These are phyloP conservation scores for Melanopsichium pennsylvanicum DNA, from an alignment of 1,284 basidiomycete species.

Conservation along the genomic window DNA sequence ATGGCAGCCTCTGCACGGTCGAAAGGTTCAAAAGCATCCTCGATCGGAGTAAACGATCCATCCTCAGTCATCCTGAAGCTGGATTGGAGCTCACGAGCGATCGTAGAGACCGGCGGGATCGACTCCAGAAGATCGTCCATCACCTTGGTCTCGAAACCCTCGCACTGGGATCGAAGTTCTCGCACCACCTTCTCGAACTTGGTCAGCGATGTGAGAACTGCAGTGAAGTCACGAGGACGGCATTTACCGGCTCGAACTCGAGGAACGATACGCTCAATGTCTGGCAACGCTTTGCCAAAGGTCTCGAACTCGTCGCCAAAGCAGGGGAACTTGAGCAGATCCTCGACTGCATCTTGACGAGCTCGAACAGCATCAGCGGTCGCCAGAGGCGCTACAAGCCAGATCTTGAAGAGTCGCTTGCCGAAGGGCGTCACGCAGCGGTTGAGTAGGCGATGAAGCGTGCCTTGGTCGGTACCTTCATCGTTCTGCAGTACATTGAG, in stretches of 20 bases:
- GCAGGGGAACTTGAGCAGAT: slow-evolving; percentile 43
- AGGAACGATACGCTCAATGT: slow-evolving; percentile 63
- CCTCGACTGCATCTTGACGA: slow-evolving; percentile 62
- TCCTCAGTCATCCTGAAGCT: slow-evolving; percentile 57
- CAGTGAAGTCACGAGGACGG: slow-evolving; percentile 60
- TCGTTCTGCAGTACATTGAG: slow-evolving; percentile 64
- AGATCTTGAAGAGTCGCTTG: slow-evolving; percentile 64
- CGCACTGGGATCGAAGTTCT: slow-evolving; percentile 25
- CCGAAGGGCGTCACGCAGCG: slow-evolving; percentile 64
- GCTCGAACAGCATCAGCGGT: slow-evolving; percentile 52
- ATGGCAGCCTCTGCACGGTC: slow-evolving; percentile 54
- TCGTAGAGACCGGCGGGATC: slow-evolving; percentile 54
- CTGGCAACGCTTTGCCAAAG: slow-evolving; percentile 57
- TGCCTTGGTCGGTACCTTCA: slow-evolving; percentile 61
- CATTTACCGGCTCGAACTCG: slow-evolving; percentile 62
- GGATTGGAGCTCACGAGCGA: slow-evolving; percentile 48
- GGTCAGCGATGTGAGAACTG: slow-evolving; percentile 54
- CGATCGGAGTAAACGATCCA: slow-evolving; percentile 58
- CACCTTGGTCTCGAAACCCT: slow-evolving; percentile 35
- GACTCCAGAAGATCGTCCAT: slow-evolving; percentile 39
- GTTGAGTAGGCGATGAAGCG: slow-evolving; percentile 62
- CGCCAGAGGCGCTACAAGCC: slow-evolving; percentile 61
- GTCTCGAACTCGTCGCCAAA: slow-evolving; percentile 56
- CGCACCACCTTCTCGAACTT: slow-evolving; percentile 38
- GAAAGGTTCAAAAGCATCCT: slow-evolving; percentile 49